Evolutionary conservation across 768 basidiomycete genomes (phyloP), one percentile per base, ranked within the genome.

Genomic region (Fomitopsis pulvina): DNA sequence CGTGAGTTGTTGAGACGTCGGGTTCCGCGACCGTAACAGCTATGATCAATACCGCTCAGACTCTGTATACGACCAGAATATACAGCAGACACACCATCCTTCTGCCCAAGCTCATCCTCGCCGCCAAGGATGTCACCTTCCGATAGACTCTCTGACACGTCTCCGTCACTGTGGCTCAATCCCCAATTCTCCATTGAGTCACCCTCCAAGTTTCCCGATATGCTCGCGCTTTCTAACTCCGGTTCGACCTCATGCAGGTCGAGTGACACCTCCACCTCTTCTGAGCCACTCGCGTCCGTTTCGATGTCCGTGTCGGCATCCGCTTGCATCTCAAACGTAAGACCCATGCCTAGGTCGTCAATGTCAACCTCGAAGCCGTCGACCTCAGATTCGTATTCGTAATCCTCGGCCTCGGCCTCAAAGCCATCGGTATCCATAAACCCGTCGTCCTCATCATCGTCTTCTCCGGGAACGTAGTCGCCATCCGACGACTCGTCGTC

Each of bases 401-500:
- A 61, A 14, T 71, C 68, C 27, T 67, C 66, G 32, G 48, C 34
- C 7, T 50, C 28, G 54, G 64, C 70, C 21, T 67, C 66, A 57
- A 70, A 70, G 9, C 61, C 69, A 45, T 78, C 74, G 22, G 68
- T 66, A 47, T 77, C 77, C 45, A 54, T 45, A 57, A 73, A 71
- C 10, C 54, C 65, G 30, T 79, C 72, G 46, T 71, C 76, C 34
- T 63, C 61, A 4, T 64, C 78, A 51, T 81, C 79, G 32, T 73
- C 69, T 4, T 74, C 72, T 3, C 72, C 71, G 4, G 81, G 83
- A 20, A 83, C 61, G 56, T 84, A 85, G 63, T 85, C 83, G 16
- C 76, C 83, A 60, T 85, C 83, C 12, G 78, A 80, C 3, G 79
- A 83, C 58, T 83, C 85, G 60, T 76, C 73, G 56, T 83, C 83